These are phyloP conservation scores for Rutstroemia sp. DNA, from an alignment of 2,329 filamentous ascomycete genomes.

Conservation along the genomic window DNA sequence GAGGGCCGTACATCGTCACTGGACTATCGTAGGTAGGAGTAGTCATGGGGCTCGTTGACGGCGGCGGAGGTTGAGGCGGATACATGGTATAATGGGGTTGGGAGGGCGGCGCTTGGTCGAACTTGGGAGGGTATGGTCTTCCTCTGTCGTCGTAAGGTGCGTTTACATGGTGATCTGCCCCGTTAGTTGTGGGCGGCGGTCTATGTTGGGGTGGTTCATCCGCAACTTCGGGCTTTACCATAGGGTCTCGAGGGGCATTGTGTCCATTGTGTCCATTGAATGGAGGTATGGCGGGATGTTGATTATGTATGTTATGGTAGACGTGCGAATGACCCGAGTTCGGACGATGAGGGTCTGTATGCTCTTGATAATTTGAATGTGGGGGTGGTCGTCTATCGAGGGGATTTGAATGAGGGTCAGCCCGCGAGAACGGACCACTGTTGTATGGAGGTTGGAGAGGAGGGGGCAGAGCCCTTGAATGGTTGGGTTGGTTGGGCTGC, in stretches of 20 bases:
- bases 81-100: conserved; percentile 13
- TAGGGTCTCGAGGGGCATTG: conserved; percentile 36
- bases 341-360: conserved; percentile 28
- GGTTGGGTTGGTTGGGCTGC: conserved; percentile 23
- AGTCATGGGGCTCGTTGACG: conserved; percentile 25
- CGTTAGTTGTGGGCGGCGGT: conserved; percentile 24
- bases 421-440: conserved; percentile 3
- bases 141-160: conserved; percentile 20
- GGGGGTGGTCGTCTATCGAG: conserved; percentile 42
- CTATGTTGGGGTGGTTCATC: conserved; percentile 33
- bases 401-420: not conserved
- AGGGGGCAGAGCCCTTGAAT: conserved; percentile 32
- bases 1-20: conserved; percentile 13
- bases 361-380: conserved; percentile 18
- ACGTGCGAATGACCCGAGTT: conserved; percentile 23
- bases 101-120: conserved; percentile 19
- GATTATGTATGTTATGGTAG: conserved; percentile 28
- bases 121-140: conserved; percentile 14
- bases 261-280: conserved; percentile 16
- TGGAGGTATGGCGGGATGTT: conserved; percentile 29
- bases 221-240: conserved; percentile 47
- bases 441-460: conserved; percentile 39
- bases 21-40: conserved; percentile 10
- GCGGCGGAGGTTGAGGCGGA: conserved; percentile 17
- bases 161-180: conserved; percentile 22